Conservation (phyloP, 2,329 filamentous ascomycete genomes). For the Clonostachys rosea region DNA sequence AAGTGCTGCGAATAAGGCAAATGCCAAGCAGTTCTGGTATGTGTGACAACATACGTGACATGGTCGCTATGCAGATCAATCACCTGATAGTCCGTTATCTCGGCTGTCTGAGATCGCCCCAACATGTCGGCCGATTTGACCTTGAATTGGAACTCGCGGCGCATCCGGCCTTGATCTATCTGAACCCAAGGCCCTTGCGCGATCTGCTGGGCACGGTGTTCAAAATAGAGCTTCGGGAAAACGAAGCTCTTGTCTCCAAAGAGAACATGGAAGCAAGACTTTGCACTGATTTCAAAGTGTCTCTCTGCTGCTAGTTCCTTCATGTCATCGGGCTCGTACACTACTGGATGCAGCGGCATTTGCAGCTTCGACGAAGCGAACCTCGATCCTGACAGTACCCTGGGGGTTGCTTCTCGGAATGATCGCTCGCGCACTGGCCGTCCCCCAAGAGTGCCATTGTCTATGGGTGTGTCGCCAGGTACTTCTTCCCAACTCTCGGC, state of each 20-base stretch:
- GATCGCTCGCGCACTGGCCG: slow-evolving; percentile 21
- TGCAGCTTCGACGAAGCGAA: slow-evolving; percentile 64
- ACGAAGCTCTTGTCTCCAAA: slow-evolving; percentile 96
- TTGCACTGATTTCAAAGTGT: slow-evolving; percentile 85
- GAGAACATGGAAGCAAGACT: slow-evolving; percentile 91
- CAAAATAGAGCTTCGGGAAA: slow-evolving; percentile 86
- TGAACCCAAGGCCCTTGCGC: slow-evolving; percentile 82
- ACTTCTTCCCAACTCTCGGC: slow-evolving; percentile 91
- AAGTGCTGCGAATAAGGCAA: slow-evolving; percentile 77
- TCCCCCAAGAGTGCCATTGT: slow-evolving; percentile 39
- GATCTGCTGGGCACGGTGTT: slow-evolving; percentile 73
- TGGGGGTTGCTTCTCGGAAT: slow-evolving; percentile 25
- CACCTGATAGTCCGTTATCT: slow-evolving; percentile 76
- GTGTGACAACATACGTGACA: slow-evolving; percentile 60
- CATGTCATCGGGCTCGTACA: slow-evolving; percentile 82
- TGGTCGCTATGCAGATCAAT: slow-evolving; percentile 82
- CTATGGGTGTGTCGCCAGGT: slow-evolving; percentile 55
- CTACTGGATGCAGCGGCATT: slow-evolving; percentile 73
- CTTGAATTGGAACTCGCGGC: slow-evolving; percentile 76
- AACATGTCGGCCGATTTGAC: slow-evolving; percentile 65
- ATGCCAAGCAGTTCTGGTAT: slow-evolving; percentile 70
- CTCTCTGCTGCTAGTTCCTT: slow-evolving; percentile 70
- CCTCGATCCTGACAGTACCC: slow-evolving; percentile 23
- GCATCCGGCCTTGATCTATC: slow-evolving; percentile 65
- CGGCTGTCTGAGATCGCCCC: slow-evolving; percentile 52